Conservation (phyloP, 306 rosid genomes). For the Myrica gale region DNA sequence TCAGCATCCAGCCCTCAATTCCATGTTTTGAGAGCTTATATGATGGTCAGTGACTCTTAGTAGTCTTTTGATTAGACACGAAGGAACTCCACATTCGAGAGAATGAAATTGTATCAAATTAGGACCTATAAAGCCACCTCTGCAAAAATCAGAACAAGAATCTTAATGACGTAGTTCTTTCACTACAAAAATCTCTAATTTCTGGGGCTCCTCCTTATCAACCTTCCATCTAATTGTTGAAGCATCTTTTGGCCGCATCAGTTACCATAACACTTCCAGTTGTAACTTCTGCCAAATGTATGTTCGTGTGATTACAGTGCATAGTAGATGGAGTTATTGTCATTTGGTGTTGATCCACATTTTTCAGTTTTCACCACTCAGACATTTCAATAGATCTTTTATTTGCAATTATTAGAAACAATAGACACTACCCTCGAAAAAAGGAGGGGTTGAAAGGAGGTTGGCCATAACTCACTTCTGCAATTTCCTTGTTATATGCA, state of each 20-base stretch:
- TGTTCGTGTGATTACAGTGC: not conserved
- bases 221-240: not conserved
- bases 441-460: not conserved
- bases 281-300: not conserved
- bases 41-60: no score
- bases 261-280: not conserved
- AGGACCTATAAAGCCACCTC: no score
- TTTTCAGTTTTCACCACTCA: not conserved
- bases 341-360: not conserved
- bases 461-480: slow-evolving; percentile 60
- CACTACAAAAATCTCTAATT: not conserved
- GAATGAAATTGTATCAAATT: no score
- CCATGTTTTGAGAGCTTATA: not conserved
- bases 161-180: no score
- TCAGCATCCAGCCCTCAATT: not conserved
- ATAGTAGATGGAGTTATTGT: not conserved
- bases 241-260: not conserved
- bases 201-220: not conserved
- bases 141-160: no score
- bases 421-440: not conserved
- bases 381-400: not conserved
- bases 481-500: slow-evolving; percentile 62
- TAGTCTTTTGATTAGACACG: no score
- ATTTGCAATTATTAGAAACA: not conserved
- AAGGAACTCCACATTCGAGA: no score